These are phyloP conservation scores for Phialophora macrospora DNA, from an alignment of 2,329 filamentous ascomycete genomes.

Conservation along the genomic window DNA sequence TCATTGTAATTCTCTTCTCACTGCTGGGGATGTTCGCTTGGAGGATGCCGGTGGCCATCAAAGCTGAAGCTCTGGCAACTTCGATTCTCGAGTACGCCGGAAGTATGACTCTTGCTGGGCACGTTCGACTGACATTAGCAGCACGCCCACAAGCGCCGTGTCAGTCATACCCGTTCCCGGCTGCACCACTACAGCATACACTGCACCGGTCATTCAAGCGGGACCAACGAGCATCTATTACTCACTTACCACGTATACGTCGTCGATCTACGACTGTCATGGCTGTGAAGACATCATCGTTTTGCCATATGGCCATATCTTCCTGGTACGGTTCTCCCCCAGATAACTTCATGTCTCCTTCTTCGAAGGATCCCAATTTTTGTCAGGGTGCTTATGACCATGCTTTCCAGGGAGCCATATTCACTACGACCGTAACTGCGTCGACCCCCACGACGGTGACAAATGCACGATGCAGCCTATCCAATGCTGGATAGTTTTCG, in stretches of 20 bases:
- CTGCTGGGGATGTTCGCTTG: constrained; percentile 4
- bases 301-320: constrained; percentile 21
- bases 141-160: not conserved
- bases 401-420: constrained; percentile 1
- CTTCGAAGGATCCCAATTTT: not conserved
- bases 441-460: constrained; percentile 1
- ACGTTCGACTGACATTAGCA: constrained; percentile 12
- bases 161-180: not conserved
- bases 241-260: constrained; percentile 43
- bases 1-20: not conserved
- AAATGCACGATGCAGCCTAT: constrained; percentile 8
- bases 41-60: not conserved
- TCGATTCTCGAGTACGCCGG: not conserved
- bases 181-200: constrained; percentile 30
- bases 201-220: constrained; percentile 28
- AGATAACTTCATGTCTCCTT: too few relatives aligned
- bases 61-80: constrained; percentile 4
- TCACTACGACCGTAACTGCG: constrained; percentile 11
- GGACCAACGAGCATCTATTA: constrained; percentile 34
- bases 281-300: constrained; percentile 45
- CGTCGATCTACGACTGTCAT: constrained; percentile 28
- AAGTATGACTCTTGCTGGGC: not conserved
- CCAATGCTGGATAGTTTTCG: not conserved
- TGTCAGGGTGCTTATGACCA: not conserved
- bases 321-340: constrained; percentile 19